A percentile compares a stretch with the other conserved stretches of the same genome.
These are phyloP conservation scores for Xylaria sp. DNA, from an alignment of 2,329 filamentous ascomycete genomes.

Conservation along the genomic window DNA sequence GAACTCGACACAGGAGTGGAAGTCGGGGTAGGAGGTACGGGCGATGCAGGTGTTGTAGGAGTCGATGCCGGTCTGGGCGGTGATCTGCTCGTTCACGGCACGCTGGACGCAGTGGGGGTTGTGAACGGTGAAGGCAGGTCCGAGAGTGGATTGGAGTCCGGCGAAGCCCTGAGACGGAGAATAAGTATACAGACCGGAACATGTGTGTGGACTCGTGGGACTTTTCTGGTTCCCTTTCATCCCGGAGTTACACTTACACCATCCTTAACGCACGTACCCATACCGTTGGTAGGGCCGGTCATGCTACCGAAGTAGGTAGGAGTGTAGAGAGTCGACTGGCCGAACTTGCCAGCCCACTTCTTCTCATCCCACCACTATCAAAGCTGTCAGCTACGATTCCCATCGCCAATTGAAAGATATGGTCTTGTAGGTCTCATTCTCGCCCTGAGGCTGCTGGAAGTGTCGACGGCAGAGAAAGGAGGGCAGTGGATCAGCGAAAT, in stretches of 20 bases:
- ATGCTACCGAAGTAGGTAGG: constrained; percentile 29
- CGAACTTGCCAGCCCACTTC: constrained; percentile 31
- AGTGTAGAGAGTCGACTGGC: constrained; percentile 29
- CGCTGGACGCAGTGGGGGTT: constrained; percentile 32
- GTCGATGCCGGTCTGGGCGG: constrained; percentile 25
- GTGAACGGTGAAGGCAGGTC: constrained; percentile 26
- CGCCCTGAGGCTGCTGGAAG: too few relatives aligned
- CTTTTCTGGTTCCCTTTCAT: not conserved
- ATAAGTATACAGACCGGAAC: not conserved
- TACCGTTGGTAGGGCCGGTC: constrained; percentile 24
- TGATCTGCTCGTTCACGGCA: constrained; percentile 28
- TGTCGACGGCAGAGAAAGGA: too few relatives aligned
- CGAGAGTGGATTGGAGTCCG: constrained; percentile 24
- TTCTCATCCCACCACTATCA: constrained; percentile 33
- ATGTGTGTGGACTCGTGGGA: not conserved
- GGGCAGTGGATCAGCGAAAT: not conserved
- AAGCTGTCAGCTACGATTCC: not conserved
- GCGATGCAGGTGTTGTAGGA: constrained; percentile 25
- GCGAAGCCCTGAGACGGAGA: constrained; percentile 22
- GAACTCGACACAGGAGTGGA: constrained; percentile 30
- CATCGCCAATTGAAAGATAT: not conserved
- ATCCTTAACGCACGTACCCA: constrained; percentile 27
- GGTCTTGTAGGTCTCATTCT: too few relatives aligned
- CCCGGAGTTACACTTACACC: constrained; percentile 19
- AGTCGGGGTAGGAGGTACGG: constrained; percentile 28